Base-by-base conservation (phyloP, 108 stramenopile species). In the Cyclotella kingstonii region DNA sequence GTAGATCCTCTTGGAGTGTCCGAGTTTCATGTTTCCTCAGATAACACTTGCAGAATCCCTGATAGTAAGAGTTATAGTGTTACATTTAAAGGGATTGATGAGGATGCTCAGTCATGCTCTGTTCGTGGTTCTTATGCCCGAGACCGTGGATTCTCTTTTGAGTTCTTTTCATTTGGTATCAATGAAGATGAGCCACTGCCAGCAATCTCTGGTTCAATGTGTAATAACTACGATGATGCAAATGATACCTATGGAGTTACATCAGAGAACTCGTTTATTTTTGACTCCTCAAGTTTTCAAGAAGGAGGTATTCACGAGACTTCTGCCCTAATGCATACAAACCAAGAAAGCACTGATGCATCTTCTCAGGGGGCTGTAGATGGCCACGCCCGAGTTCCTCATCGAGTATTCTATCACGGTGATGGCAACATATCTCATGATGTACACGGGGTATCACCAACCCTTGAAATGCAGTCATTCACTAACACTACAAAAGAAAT, bases 181-280 rank as follows among this genome's bases (percentile, higher is more conserved):
- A 75, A 72, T 58, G 81, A 77, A 12, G 86, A 90, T 57, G 89
- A 87, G 27, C 72, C 77, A 0, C 76, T 86, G 4, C 75, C 84
- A 3, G 48, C 47, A 7, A 47, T 46, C 18, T 64, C 73, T 7
- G 43, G 34, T 10, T 31, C 53, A 17, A 35, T 39, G 12, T 35
- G 21, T 18, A 28, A 46, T 31, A 15, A 8, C 11, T 19, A 34
- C 2, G 66, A 53, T 30, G 59, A 30, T 21, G 29, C 9, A 12
- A 15, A 42, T 25, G 44, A 19, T 21, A 19, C 35, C 3, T 12
- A 27, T 34, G 43, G 12, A 18, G 50, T 29, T n/a, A n/a, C n/a
- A n/a, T n/a, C n/a, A n/a, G n/a, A n/a, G n/a, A n/a, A 95, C 44
- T 91, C 90, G 17, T 89, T 95, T 14, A 95, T 95, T 55, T 95